These are phyloP conservation scores for Umbelopsis sp. DNA, from an alignment of 192 early-diverging fungal species.

Conservation along the genomic window DNA sequence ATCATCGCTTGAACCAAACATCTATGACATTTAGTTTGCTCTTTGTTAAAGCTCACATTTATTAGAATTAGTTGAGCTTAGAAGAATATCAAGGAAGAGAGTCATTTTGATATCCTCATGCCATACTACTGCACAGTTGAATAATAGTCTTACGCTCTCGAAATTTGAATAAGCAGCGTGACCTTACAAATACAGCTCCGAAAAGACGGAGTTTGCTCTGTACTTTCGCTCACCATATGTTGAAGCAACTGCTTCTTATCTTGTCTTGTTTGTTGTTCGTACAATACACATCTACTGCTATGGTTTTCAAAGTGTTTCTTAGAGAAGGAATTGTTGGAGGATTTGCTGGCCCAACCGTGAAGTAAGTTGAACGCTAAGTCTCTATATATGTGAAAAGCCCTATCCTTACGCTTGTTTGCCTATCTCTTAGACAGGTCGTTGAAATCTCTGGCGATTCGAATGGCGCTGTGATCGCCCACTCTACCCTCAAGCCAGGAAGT, in stretches of 20 bases:
- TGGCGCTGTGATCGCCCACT: conserved; percentile 29
- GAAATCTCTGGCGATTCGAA: conserved; percentile 31
- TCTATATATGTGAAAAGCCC: neutral
- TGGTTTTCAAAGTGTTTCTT: conserved; percentile 30
- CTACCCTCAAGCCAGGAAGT: conserved; percentile 23
- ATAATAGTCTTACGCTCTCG: no score
- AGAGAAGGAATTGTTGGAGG: conserved; percentile 40
- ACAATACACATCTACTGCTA: conserved; percentile 14
- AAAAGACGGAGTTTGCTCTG: conserved; percentile 6
- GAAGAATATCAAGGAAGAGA: no score
- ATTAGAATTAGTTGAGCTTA: no score
- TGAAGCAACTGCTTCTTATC: conserved; percentile 5
- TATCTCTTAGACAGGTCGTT: conserved; percentile 28
- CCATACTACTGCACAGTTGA: no score
- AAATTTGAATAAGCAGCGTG: neutral
- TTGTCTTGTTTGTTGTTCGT: conserved; percentile 15
- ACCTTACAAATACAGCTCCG: conserved; percentile 12
- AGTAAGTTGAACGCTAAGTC: conserved; percentile 19
- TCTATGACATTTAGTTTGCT: no score
- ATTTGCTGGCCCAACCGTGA: conserved; percentile 30
- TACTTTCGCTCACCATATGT: conserved; percentile 4
- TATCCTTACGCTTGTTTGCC: neutral
- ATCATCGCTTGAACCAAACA: no score
- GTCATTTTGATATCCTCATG: no score
- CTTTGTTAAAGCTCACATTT: no score